Conservation (phyloP, 1,284 basidiomycete genomes). For the Ganoderma resinaceum region DNA sequence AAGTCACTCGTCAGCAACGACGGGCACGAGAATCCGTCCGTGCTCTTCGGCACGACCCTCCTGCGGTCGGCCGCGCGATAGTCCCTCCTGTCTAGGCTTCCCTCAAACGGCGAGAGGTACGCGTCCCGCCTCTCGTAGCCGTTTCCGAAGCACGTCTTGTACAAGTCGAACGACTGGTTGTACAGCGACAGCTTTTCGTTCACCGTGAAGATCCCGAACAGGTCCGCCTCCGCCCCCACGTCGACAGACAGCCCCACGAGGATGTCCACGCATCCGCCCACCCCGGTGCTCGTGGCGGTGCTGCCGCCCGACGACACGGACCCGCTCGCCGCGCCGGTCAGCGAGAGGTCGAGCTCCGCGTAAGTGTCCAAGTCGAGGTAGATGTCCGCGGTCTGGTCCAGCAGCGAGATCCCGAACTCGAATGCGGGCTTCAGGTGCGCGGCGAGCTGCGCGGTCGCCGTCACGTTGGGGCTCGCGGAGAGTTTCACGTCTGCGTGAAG, state of each 20-base stretch:
- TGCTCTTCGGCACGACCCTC: no score
- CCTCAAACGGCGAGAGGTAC: background rate
- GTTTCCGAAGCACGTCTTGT: constrained; percentile 10
- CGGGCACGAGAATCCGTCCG: no score
- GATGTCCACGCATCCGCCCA: constrained; percentile 11
- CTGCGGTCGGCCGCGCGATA: no score
- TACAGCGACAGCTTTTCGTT: background rate
- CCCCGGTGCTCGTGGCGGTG: constrained; percentile 9
- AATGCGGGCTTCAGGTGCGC: constrained; percentile 21
- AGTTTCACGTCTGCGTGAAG: constrained; percentile 46
- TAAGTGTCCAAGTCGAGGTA: constrained; percentile 52
- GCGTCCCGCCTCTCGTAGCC: background rate
- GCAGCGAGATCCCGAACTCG: constrained; percentile 45
- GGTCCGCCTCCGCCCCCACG: constrained; percentile 3
- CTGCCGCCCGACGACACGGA: constrained; percentile 15
- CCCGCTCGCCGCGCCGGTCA: constrained; percentile 25
- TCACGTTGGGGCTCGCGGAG: constrained; percentile 45
- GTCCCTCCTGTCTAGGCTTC: background rate
- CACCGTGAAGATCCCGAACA: background rate
- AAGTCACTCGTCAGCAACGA: no score
- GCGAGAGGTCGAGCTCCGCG: constrained; percentile 42
- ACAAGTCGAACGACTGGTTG: constrained; percentile 1
- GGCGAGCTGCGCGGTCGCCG: constrained; percentile 51
- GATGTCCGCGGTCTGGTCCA: constrained; percentile 42
- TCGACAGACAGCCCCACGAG: background rate